Evolutionary conservation across 164 flowering plant genomes (phyloP).

Genomic region (Berberis thunbergii): DNA sequence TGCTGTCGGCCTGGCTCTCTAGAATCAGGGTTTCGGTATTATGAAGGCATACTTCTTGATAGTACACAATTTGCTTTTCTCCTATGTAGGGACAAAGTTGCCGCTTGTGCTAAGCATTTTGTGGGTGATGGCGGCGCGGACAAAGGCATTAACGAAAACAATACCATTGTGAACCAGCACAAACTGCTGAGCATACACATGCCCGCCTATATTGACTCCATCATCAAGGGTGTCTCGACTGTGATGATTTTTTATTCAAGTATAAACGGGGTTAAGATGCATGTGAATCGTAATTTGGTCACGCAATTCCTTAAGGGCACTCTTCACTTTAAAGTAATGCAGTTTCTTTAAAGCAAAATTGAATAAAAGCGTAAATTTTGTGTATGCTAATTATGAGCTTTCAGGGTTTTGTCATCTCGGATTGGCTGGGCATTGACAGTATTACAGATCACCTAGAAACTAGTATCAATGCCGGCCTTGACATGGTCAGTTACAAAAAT

Average conservation of each 20-base stretch:
- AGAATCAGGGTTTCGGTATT: no score
- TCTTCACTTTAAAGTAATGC: conserved; percentile 3
- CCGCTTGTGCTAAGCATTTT: conserved; percentile 11
- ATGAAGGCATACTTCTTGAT: no score
- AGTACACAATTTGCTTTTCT: background rate
- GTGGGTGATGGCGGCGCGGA: conserved; percentile 11
- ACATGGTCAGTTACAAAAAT: conserved; percentile 26
- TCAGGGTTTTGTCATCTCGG: conserved; percentile 4
- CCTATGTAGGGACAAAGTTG: conserved; percentile 2
- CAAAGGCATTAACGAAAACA: conserved; percentile 9
- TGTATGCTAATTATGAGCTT: background rate
- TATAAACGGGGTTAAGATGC: conserved; percentile 8
- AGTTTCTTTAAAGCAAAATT: background rate
- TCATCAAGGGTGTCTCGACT: conserved; percentile 9
- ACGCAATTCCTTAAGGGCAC: conserved; percentile 7
- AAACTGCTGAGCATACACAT: conserved; percentile 8
- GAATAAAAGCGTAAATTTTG: background rate
- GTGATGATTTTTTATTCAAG: conserved; percentile 9
- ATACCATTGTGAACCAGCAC: background rate
- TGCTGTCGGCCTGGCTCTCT: no score
- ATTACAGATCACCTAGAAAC: conserved; percentile 30
- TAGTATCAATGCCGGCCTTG: conserved; percentile 38
- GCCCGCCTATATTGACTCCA: conserved; percentile 1
- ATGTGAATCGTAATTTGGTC: conserved; percentile 1
- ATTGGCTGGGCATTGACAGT: conserved; percentile 8